phyloP scores from a whole-genome alignment of 495 filamentous ascomycete genomes.

The Neurospora sp. region DNA sequence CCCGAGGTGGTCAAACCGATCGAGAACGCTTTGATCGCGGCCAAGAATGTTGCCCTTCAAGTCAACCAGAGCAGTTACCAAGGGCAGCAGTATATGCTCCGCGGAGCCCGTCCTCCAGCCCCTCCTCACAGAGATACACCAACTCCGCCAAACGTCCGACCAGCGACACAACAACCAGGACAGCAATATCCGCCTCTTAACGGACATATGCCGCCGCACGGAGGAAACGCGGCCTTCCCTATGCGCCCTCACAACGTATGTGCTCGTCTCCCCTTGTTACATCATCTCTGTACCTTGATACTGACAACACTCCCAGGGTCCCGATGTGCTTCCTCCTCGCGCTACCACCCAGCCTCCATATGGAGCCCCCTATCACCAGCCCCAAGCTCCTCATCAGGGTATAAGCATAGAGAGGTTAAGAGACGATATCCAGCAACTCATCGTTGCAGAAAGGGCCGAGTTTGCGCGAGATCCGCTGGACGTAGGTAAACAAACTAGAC shows the following conservation, averaged over 20 bases:
- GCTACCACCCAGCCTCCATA: conserved; percentile 28
- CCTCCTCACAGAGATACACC: conserved; percentile 56
- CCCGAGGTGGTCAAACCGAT: conserved; percentile 76
- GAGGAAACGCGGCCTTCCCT: conserved; percentile 16
- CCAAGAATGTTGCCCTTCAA: conserved; percentile 63
- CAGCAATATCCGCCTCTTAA: conserved; percentile 16
- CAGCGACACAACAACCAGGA: conserved; percentile 13
- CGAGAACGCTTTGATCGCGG: conserved; percentile 87
- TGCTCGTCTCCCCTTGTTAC: neutral
- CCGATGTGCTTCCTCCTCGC: conserved; percentile 13
- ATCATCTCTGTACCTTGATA: neutral
- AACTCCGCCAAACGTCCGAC: conserved; percentile 50
- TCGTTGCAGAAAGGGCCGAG: conserved; percentile 56
- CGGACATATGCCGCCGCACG: conserved; percentile 9
- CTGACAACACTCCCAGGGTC: conserved; percentile 17
- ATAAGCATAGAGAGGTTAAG: conserved; percentile 65
- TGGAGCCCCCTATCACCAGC: conserved; percentile 14
- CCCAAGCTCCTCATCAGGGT: conserved; percentile 25
- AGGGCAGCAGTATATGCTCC: conserved; percentile 52
- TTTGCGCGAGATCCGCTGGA: conserved; percentile 67
- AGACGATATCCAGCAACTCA: conserved; percentile 68
- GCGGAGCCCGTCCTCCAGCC: conserved; percentile 43
- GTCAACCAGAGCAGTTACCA: conserved; percentile 57
- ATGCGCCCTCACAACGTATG: conserved; percentile 18
- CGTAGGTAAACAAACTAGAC: conserved; percentile 57